Evolutionary conservation across 805 yeast genomes (phyloP), one percentile per base, ranked within the genome.

Genomic region (Lachancea kluyveri): DNA sequence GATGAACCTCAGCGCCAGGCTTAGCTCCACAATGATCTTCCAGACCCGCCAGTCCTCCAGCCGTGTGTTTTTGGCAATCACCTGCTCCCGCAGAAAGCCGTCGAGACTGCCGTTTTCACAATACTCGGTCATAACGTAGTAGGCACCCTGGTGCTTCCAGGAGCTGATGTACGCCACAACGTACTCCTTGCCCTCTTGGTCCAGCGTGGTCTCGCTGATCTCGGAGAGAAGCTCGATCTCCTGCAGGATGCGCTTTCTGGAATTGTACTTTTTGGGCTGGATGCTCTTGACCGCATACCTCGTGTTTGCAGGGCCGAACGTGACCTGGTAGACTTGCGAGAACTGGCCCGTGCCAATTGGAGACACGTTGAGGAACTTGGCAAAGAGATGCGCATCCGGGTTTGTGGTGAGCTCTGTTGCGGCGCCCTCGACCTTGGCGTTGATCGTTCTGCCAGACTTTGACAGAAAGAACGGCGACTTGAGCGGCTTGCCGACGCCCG

Each of bases 31-130:
- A 43, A 92, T 65, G 26, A 92, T 90, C 61, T 92, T 92, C 98
- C 98, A 92, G 24, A 90, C 88, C 46, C 98, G 72, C 81, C 96
- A 92, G 56, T 92, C 98, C 53, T 92, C 98, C 31, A 92, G 67
- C 19, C 58, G 45, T 15, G 44, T 43, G 16, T 57, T 50, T 46
- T 79, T 78, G 18, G 84, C 73, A 24, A 78, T 69, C 29, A 79
- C 76, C 14, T 85, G 86, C 53, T 77, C 79, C 43, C 83, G 94
- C 32, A 92, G 58, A 50, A 90, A 92, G 37, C 74, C 74, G 49
- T 79, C 92, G 36, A 92, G 61, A 14, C 92, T 83, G 2, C 97
- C 97, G 52, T 88, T 92, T 50, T 88, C 97, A 60, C 96, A 92
- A 57, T 65, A 88, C 46, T 90, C 96, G 3, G 95, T 86, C 92